Percentiles rank a stretch among this genome's conserved stretches.
Evolutionary conservation across 2,329 filamentous ascomycete species (phyloP).

Genomic region (Scedosporium dehoogii): DNA sequence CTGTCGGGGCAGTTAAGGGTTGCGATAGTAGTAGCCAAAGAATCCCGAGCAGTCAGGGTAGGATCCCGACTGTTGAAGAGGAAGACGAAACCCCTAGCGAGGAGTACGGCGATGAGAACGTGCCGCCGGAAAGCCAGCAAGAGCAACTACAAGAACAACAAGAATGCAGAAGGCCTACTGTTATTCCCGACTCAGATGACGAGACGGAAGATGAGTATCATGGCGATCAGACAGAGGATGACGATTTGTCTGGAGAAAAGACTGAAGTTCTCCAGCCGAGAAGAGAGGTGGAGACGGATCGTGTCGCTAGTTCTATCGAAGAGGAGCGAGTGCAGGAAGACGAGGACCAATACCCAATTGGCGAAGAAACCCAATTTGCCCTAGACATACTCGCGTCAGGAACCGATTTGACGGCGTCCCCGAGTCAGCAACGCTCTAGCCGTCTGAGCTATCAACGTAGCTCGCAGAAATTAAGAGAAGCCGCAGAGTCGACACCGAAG

Average conservation of each 20-base stretch:
- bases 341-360: constrained; percentile 15
- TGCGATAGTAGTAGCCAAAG: constrained; percentile 6
- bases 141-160: neutral
- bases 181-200: constrained; percentile 43
- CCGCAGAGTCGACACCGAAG: neutral
- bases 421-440: neutral
- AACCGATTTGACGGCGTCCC: constrained; percentile 6
- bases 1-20: neutral
- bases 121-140: neutral
- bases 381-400: constrained; percentile 22
- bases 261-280: neutral
- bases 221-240: neutral
- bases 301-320: constrained; percentile 6
- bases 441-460: neutral
- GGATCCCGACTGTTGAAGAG: constrained; percentile 1
- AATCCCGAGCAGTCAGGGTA: constrained; percentile 7
- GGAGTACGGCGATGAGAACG: neutral
- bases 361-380: constrained; percentile 24
- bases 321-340: neutral
- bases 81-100: neutral
- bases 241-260: neutral
- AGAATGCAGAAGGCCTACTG: constrained; percentile 10
- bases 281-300: neutral
- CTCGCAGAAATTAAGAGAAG: neutral
- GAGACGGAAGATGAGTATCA: constrained; percentile 22